These are phyloP conservation scores for Amanita molliuscula DNA, from an alignment of 768 basidiomycete species.

Conservation along the genomic window DNA sequence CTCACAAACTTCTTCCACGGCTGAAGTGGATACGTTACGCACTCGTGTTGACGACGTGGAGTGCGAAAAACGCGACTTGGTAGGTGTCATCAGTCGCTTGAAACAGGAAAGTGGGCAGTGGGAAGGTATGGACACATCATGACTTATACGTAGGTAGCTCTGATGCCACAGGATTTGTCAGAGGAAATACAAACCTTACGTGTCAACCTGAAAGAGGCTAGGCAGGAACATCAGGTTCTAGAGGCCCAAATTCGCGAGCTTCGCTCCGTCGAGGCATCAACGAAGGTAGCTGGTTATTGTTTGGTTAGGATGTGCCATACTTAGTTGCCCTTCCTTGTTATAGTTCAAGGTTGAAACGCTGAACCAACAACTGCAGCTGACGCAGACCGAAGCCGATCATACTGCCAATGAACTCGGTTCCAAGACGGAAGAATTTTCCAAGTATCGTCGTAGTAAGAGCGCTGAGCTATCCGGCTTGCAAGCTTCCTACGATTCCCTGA, in stretches of 20 bases:
- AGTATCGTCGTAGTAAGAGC: conserved; percentile 73
- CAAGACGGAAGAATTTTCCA: conserved; percentile 77
- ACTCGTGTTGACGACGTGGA: conserved; percentile 66
- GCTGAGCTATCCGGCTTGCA: conserved; percentile 70
- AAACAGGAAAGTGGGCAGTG: conserved; percentile 67
- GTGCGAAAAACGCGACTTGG: conserved; percentile 83
- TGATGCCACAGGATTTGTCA: conserved; percentile 18
- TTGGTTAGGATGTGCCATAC: not conserved
- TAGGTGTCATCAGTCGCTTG: conserved; percentile 72
- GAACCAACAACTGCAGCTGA: conserved; percentile 69
- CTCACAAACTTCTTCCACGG: conserved; percentile 52
- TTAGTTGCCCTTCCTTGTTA: not conserved
- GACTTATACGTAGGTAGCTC: not conserved
- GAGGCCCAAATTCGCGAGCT: conserved; percentile 66
- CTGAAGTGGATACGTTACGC: conserved; percentile 48
- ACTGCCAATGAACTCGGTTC: conserved; percentile 53
- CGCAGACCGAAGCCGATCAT: conserved; percentile 69
- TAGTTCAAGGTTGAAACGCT: conserved; percentile 85
- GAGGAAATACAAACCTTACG: conserved; percentile 69
- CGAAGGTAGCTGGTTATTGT: conserved; percentile 38
- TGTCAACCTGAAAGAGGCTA: conserved; percentile 58
- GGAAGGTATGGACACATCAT: conserved; percentile 47
- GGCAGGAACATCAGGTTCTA: conserved; percentile 59
- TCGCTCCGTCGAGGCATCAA: conserved; percentile 65
- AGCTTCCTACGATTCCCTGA: conserved; percentile 61